Evolutionary conservation across 2,329 filamentous ascomycete genomes (phyloP), one percentile per base, ranked within the genome.

Genomic region (Penicillium expansum): DNA sequence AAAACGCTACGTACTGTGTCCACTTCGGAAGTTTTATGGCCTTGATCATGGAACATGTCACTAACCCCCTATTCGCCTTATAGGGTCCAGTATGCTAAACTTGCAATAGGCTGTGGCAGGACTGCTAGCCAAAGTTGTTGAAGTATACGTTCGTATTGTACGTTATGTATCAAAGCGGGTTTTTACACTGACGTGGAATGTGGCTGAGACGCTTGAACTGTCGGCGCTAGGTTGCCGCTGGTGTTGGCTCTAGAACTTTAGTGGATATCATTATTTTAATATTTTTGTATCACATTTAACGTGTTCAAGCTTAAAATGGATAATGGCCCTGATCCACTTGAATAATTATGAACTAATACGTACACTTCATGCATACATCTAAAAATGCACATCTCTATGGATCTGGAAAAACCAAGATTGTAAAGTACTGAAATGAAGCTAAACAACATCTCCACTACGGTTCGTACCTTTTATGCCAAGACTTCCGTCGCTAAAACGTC

Each of bases 391-490:
- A 24, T 57, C 39, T 33, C 20, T 41, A 9, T 24, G 20, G 14
- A 41, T 24, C 33, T n/a, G 33, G 33, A 37, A n/a, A n/a, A n/a
- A 37, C 4, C 9, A 8, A 8, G 20, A 22, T 3, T 4, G 14
- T 42, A n/a, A 27, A 18, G 18, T 2, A n/a, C 16, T 37, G 18
- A 22, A 24, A 1, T 42, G 24, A 42, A 42, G 38, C 14, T 14
- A 49, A 22, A 39, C 20, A 39, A 18, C 16, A 20, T 30, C 6
- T 42, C 51, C 50, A 57, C 44, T 22, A 48, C 27, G 30, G 33
- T 57, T 53, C 49, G 7, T 42, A 9, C 29, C 16, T 11, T 58
- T 14, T 37, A 22, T 20, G 58, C 58, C 58, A 60, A 60, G 58
- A 60, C n/a, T 16, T 48, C 27, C 27, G 22, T 30, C 29, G 16